Evolutionary conservation across 2,329 filamentous ascomycete species (phyloP).

Genomic region (Cladophialophora immunda): DNA sequence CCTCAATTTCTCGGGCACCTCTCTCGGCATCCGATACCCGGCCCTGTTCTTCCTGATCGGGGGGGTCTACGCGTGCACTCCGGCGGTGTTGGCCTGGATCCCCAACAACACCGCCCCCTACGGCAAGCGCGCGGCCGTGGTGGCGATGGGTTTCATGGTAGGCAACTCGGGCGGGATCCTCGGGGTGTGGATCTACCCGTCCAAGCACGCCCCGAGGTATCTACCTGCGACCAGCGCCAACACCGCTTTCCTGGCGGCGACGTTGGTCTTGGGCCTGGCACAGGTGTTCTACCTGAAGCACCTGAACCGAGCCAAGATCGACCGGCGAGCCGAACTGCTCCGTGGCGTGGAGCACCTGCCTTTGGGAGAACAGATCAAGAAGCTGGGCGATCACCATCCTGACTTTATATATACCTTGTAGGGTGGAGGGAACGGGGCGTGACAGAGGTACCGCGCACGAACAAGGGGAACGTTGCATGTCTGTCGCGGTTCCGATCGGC

Average conservation of each 20-base stretch:
- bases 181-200: conserved; percentile 49
- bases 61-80: conserved; percentile 42
- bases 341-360: conserved; percentile 13
- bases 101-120: conserved; percentile 42
- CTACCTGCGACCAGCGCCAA: conserved; percentile 7
- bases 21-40: conserved; percentile 62
- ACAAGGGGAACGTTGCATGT: too few species aligned
- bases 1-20: conserved; percentile 60
- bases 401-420: conserved; percentile 28
- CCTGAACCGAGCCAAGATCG: conserved; percentile 16
- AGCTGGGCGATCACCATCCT: conserved; percentile 22
- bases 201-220: conserved; percentile 14
- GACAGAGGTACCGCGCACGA: too few species aligned
- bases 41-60: conserved; percentile 64
- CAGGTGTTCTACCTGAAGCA: conserved; percentile 6
- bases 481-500: too few species aligned
- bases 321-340: conserved; percentile 7
- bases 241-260: neutral
- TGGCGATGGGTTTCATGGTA: conserved; percentile 54
- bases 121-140: conserved; percentile 50
- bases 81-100: conserved; percentile 41
- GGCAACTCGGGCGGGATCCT: conserved; percentile 46
- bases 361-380: conserved; percentile 9
- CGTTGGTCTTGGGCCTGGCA: neutral
- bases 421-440: too few species aligned